Conservation (phyloP, 2,329 filamentous ascomycete genomes). For the Colletotrichum eremochloae region DNA sequence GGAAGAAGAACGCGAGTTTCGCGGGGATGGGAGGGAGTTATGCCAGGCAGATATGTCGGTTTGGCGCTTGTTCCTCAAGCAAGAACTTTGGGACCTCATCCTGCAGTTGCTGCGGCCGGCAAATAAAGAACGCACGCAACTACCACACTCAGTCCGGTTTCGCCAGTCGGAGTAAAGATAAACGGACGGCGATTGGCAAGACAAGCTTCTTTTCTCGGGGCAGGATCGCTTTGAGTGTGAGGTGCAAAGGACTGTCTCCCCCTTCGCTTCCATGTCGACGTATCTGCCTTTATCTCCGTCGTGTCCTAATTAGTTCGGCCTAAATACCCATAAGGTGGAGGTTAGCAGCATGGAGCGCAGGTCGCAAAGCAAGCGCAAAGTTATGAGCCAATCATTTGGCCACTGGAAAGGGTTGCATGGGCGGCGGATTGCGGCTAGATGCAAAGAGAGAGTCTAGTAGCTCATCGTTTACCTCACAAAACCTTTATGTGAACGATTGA, state of each 20-base stretch:
- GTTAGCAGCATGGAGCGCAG: not conserved
- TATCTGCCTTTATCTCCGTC: not conserved
- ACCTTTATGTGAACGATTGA: not conserved
- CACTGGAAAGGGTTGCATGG: slow-evolving; percentile 10
- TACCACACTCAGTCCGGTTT: not conserved
- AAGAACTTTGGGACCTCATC: not conserved
- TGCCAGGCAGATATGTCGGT: not conserved
- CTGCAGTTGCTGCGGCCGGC: not conserved
- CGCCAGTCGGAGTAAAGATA: not conserved
- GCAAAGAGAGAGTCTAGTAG: not conserved
- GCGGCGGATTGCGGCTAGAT: not conserved
- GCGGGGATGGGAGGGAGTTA: not conserved
- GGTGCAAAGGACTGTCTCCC: not conserved
- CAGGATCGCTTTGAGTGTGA: not conserved
- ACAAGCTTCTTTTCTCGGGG: slow-evolving; percentile 9
- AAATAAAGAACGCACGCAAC: not conserved
- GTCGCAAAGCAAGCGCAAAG: not conserved
- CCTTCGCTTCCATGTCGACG: not conserved
- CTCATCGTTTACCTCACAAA: not conserved
- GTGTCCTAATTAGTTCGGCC: not conserved
- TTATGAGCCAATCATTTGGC: slow-evolving; percentile 17
- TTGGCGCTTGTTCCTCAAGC: not conserved
- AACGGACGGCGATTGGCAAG: not conserved
- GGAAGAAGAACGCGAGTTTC: not conserved
- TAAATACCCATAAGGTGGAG: not conserved